These are phyloP conservation scores for Phytophthora lateralis DNA, from an alignment of 352 stramenopile species.

Conservation along the genomic window DNA sequence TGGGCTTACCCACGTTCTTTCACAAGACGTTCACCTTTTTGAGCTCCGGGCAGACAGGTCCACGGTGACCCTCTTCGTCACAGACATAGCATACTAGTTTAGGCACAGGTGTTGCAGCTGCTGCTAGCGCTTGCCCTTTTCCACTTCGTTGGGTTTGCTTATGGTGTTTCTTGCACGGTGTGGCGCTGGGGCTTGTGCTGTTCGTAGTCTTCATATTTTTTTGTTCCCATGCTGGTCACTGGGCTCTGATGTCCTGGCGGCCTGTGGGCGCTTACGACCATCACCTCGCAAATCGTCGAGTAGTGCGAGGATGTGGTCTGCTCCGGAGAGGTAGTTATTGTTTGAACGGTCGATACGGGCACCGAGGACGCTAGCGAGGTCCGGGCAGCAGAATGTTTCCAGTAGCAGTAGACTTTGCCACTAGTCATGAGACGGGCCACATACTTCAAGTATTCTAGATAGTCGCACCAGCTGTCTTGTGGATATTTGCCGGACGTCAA, in stretches of 20 bases:
- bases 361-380: conserved; percentile 7
- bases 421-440: conserved; percentile 20
- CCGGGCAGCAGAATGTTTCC: conserved; percentile 13
- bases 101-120: not conserved
- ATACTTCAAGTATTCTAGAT: conserved; percentile 22
- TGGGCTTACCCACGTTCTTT: conserved; percentile 10
- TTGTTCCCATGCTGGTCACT: not conserved
- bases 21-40: conserved; percentile 1
- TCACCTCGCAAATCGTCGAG: conserved; percentile 1
- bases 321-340: not conserved
- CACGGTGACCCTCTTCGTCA: conserved; percentile 13
- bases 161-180: not conserved
- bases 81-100: conserved; percentile 20
- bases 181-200: not conserved
- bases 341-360: conserved; percentile 2
- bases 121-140: conserved; percentile 1
- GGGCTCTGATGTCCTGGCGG: no score
- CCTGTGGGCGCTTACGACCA: not conserved
- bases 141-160: not conserved
- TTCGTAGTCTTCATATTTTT: not conserved
- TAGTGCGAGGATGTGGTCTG: conserved; percentile 5
- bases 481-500: conserved; percentile 8
- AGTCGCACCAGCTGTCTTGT: conserved; percentile 17
- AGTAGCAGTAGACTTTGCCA: conserved; percentile 9
- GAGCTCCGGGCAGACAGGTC: conserved; percentile 3